Percentiles rank a stretch among this genome's conserved stretches.
Evolutionary conservation across 169 alveolate species (phyloP).

Genomic region (Blepharisma undulans): DNA sequence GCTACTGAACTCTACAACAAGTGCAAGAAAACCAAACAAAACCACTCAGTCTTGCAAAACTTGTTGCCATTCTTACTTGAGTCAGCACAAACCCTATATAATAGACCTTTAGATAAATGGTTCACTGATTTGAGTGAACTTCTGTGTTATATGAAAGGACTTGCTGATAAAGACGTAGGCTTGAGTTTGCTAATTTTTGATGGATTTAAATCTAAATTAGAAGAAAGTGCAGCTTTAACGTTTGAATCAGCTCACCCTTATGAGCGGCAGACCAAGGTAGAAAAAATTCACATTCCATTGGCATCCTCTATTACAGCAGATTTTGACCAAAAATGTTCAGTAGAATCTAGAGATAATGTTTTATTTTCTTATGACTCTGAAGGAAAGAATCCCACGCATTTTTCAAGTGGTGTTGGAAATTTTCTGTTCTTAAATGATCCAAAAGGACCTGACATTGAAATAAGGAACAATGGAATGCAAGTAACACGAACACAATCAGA

Average conservation of each 20-base stretch:
- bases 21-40: not conserved
- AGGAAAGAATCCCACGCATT: not conserved
- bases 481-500: conserved; percentile 17
- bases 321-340: not conserved
- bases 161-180: not conserved
- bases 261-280: not conserved
- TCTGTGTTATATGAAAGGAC: not conserved
- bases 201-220: not conserved
- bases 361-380: conserved; percentile 18
- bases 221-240: not conserved
- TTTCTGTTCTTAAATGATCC: not conserved
- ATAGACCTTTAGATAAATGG: not conserved
- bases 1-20: not conserved
- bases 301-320: not conserved
- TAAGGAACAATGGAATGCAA: not conserved
- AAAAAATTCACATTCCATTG: not conserved
- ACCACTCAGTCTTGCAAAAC: not conserved
- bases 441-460: conserved; percentile 29
- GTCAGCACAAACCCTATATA: not conserved
- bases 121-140: not conserved
- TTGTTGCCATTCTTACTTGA: not conserved
- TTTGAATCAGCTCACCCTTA: not conserved
- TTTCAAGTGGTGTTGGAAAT: not conserved
- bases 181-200: not conserved
- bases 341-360: not conserved